phyloP scores from a whole-genome alignment of 2,329 filamentous ascomycete species.

The Exophiala calicioides region DNA sequence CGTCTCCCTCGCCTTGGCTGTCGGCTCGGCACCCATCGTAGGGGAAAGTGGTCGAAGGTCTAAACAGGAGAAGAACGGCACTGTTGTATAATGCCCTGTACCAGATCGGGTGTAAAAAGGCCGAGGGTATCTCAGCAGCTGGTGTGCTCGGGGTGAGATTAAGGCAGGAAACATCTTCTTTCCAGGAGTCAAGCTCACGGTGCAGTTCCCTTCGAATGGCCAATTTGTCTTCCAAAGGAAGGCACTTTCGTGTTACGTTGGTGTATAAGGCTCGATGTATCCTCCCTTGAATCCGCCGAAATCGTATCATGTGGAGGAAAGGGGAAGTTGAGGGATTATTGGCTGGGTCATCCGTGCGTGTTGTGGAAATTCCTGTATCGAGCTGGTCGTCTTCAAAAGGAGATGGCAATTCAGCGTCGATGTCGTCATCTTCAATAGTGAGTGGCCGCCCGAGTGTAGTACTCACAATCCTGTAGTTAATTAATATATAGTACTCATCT shows the following conservation, averaged over 20 bases:
- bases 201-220: slow-evolving; percentile 1
- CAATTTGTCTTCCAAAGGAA: neutral
- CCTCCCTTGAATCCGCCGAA: neutral
- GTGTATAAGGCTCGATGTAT: slow-evolving; percentile 1
- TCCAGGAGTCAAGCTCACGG: neutral
- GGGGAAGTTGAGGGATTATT: too few relatives aligned
- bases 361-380: too few relatives aligned
- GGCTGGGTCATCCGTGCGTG: too few relatives aligned
- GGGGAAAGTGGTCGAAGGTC: neutral
- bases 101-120: neutral
- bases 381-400: too few relatives aligned
- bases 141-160: neutral
- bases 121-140: neutral
- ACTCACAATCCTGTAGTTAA: too few relatives aligned
- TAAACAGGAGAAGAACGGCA: neutral
- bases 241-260: neutral
- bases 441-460: too few relatives aligned
- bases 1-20: too few relatives aligned
- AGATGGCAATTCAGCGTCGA: too few relatives aligned
- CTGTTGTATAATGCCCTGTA: neutral
- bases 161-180: neutral
- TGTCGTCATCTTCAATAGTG: too few relatives aligned
- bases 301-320: too few relatives aligned
- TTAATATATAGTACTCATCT: too few relatives aligned
- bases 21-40: too few relatives aligned